Evolutionary conservation across 1,139 yeast genomes (phyloP).

Genomic region (Pichia norvegensis): DNA sequence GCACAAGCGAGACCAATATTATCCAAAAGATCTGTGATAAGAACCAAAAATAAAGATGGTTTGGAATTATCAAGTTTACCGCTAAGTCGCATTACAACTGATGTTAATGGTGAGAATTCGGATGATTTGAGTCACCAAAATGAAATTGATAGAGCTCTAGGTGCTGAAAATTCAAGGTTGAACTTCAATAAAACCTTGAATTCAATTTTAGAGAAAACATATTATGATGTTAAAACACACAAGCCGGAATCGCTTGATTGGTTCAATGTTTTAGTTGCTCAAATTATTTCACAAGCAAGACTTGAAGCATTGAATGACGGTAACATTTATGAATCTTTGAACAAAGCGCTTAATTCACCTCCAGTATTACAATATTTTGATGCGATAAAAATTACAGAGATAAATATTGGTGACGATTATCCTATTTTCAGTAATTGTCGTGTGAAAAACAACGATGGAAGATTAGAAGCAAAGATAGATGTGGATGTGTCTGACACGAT

Average conservation of each 20-base stretch:
- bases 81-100: conserved; percentile 1
- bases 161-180: conserved; percentile 3
- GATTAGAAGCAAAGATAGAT: conserved; percentile 86
- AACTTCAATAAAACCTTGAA: conserved; percentile 10
- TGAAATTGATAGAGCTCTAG: conserved; percentile 7
- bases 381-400: conserved; percentile 69
- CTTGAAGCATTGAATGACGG: conserved; percentile 79
- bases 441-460: conserved; percentile 50
- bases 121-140: conserved; percentile 5
- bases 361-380: conserved; percentile 54
- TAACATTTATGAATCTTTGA: conserved; percentile 69
- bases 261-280: conserved; percentile 93
- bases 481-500: conserved; percentile 86
- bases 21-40: conserved; percentile 22
- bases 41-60: conserved; percentile 17
- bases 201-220: conserved; percentile 64
- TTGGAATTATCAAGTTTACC: conserved; percentile 10
- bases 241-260: conserved; percentile 89
- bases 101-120: neutral
- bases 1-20: conserved; percentile 19
- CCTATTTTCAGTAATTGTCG: conserved; percentile 94
- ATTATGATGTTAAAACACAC: conserved; percentile 84
- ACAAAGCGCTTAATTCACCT: conserved; percentile 35
- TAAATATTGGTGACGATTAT: conserved; percentile 90
- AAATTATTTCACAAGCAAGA: conserved; percentile 77